Evolutionary conservation across 2,329 filamentous ascomycete genomes (phyloP), one percentile per base, ranked within the genome.

Genomic region (Aspergillus sp.): DNA sequence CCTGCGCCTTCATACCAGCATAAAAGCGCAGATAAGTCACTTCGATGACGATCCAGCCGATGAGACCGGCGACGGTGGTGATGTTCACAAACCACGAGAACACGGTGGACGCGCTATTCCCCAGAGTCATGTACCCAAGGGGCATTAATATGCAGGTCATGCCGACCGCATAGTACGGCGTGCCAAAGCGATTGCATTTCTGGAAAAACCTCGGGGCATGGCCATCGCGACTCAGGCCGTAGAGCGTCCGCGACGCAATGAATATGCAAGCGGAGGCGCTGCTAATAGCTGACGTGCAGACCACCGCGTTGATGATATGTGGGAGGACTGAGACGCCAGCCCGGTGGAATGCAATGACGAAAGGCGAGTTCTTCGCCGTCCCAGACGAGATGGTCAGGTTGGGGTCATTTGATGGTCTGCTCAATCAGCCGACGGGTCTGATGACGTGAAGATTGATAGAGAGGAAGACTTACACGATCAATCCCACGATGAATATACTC

Each of bases 281-380:
- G 0, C 86, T 89, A 72, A 83, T 86, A 0, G 85, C 87, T 0
- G 85, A 87, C 0, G 85, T 88, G 58, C 91, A 78, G 60, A 92
- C 85, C 22, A 91, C 78, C 33, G 87, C 88, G 66, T 93, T 93
- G 70, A 92, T 85, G 50, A 92, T 81, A 5, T 83, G 84, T 0
- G 87, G 85, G 4, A 91, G 80, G 6, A 80, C 85, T 4, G 76
- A 77, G 52, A 91, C 85, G 0, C 85, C 83, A 2, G 87, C 88
- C 26, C 82, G 80, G 10, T 80, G 77, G 35, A 86, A 84, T 16
- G 87, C 88, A 56, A 91, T 88, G 53, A 92, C 87, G 62, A 86
- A 89, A 10, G 85, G 86, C 43, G 71, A 74, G 17, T 58, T 55
- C 2, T 63, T 53, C 9, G 69, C 66, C 63, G 60, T 76, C 1